Base-by-base conservation (phyloP, 306 rosid species). In the Chamaecrista fasciculata region DNA sequence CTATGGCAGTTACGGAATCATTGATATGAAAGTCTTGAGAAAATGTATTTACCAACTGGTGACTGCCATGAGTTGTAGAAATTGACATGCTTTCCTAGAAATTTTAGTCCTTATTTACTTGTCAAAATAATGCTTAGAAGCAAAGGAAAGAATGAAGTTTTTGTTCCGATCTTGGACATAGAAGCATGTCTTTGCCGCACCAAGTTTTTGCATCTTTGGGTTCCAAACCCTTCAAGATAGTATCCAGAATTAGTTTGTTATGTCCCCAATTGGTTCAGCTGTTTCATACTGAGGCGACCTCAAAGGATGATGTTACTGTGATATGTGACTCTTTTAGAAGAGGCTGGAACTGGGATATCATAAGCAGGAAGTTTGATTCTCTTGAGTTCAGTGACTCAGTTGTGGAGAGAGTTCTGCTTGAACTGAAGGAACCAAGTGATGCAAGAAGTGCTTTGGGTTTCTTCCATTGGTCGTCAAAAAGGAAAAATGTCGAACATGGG, bases 401-500 rank as follows among this genome's bases (percentile, higher is more conserved):
- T 6, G 92, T 83, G 1, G 80, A 87, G 53, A 80, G 53, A 8
- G 75, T 87, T 6, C 63, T 92, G 29, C 26, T 80, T 37, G 76
- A 86, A 14, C 43, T 92, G 14, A 85, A 82, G 53, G 75, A 82
- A 53, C 95, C 92, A 9, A 20, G 10, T 28, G 92, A 89, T 58
- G 96, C 96, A 20, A 83, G 75, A 76, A 56, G 81, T 1, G 98
- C 98, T 23, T 74, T 90, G 28, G 72, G 85, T 48, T 90, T 92
- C 82, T 90, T 92, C 81, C 96, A 92, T 21, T 89, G 96, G 96
- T 83, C 85, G 11, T 52, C 87, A 2, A 77, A 62, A 66, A 74
- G 50, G 67, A 84, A 70, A n/a, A 51, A 37, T 33, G 68, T 84
- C 51, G 73, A 81, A 25, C 96, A 84, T 66, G 81, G 84, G 25